These are phyloP conservation scores for Chaetomidium leptoderma DNA, from an alignment of 495 filamentous ascomycete species.

Conservation along the genomic window DNA sequence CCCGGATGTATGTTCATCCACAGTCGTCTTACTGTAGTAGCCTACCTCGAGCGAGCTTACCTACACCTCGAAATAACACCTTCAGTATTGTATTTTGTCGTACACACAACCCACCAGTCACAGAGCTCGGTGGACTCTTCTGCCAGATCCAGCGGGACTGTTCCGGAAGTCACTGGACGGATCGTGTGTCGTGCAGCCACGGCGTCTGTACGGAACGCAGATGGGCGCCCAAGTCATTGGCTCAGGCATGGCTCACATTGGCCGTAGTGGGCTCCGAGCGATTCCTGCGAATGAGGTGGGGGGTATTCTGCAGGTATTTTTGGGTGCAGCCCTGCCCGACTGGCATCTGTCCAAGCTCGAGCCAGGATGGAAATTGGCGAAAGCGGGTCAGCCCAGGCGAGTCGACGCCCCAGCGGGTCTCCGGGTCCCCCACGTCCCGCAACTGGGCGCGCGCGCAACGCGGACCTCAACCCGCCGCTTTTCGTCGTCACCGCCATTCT, in stretches of 20 bases:
- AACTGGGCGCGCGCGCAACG: slow-evolving; percentile 5
- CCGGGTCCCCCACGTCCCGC: slow-evolving; percentile 6
- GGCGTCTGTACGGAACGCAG: neutral
- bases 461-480: slow-evolving; percentile 9
- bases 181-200: slow-evolving; percentile 1
- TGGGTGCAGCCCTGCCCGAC: slow-evolving; percentile 12
- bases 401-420: slow-evolving; percentile 2
- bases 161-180: neutral
- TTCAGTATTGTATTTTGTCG: neutral
- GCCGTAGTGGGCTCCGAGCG: neutral
- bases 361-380: slow-evolving; percentile 7
- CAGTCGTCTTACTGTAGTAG: too few species aligned
- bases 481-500: slow-evolving; percentile 39
- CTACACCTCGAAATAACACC: neutral
- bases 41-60: neutral
- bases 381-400: neutral
- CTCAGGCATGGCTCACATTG: too few species aligned
- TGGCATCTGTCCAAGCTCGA: too few species aligned
- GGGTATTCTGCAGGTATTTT: too few species aligned
- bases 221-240: too few species aligned
- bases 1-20: slow-evolving; percentile 1
- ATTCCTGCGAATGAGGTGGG: neutral
- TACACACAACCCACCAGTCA: neutral
- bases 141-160: too few species aligned
- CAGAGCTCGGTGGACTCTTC: too few species aligned